Base-by-base conservation (phyloP, 768 basidiomycete genomes). In the Harrya chromipes region DNA sequence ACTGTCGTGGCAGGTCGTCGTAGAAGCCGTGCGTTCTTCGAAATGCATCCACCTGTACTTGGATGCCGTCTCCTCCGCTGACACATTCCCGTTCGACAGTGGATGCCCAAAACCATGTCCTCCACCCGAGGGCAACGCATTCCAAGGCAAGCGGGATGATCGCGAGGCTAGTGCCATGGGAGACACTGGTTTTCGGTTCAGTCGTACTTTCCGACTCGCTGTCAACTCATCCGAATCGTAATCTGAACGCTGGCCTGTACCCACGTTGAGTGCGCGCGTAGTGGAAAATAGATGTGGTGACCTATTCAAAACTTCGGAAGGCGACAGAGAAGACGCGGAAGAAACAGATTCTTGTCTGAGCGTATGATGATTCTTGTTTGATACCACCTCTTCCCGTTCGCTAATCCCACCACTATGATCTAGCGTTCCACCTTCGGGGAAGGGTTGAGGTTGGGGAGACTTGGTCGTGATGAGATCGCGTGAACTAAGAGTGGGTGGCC, bases 131-230 rank as follows among this genome's bases (percentile, higher is more conserved):
- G 72, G 75, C 70, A 21, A 66, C 60, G 69, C 34, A 10, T 59
- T 62, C 71, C 71, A 64, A 12, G 65, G 60, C 11, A 65, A 59
- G 49, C 58, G 67, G 26, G 66, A 62, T n/a, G 71, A 62, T 48
- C 75, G 72, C 50, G 73, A 79, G 13, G 67, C 70, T 27, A 81
- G 73, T 16, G 86, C 85, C 82, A 87, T 84, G 4, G 87, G 85
- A 4, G 87, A 89, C 5, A 87, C 65, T 11, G 83, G 80, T 53
- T 77, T 77, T 27, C 87, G 79, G 61, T 86, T 84, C 43, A 90
- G 59, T 21, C 79, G 78, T 12, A 90, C 75, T 41, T 74, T 68
- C 43, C 85, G 76, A 61, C 87, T 85, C 11, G 46, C 61, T 16
- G 21, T 40, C 20, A 61, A 60, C 20, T 70, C 66, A 49, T 87